Base-by-base conservation (phyloP, 2,329 filamentous ascomycete species). In the Nemania sp. region DNA sequence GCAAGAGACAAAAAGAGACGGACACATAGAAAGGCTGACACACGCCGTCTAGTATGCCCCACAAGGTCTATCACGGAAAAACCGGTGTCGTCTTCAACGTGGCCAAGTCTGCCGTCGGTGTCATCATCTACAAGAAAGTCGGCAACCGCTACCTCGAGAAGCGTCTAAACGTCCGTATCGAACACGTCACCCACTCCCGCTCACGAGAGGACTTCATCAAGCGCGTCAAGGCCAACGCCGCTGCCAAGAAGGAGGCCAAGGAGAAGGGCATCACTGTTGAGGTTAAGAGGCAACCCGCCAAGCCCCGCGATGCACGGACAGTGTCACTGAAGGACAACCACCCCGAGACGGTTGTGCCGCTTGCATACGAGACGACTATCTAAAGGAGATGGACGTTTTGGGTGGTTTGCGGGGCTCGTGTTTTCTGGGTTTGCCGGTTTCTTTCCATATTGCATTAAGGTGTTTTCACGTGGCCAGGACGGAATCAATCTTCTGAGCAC, bases 51-150 rank as follows among this genome's bases (percentile, higher is more conserved):
- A 92, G 92, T 86, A 95, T 97, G 92, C 93, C 94, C 75, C 92
- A 93, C 90, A 97, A 97, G 88, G 90, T 97, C 83, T 97, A 96
- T 90, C 93, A 98, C 87, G 95, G 94, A 78, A 98, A 98, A 91
- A 97, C 93, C 68, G 92, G 92, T 78, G 91, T 97, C 75, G 84
- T 97, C 83, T 97, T 96, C 91, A 99, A 99, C 87, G 95, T 99
- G 76, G 95, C 94, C 83, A 97, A 97, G 89, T 90, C 87, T 75
- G 91, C 95, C 70, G 92, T 99, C 79, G 95, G 95, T 76, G 90
- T 99, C 81, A 97, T 99, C 84, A 91, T 99, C 83, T 94, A 96
- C 90, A 97, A 97, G 89, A 92, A 96, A 82, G 95, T 99, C 80
- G 92, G 93, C 84, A 95, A 98, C 90, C 91, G 94, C 77, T 99